Evolutionary conservation across 2,329 filamentous ascomycete species (phyloP).

Genomic region (Beauveria pseudobassiana): DNA sequence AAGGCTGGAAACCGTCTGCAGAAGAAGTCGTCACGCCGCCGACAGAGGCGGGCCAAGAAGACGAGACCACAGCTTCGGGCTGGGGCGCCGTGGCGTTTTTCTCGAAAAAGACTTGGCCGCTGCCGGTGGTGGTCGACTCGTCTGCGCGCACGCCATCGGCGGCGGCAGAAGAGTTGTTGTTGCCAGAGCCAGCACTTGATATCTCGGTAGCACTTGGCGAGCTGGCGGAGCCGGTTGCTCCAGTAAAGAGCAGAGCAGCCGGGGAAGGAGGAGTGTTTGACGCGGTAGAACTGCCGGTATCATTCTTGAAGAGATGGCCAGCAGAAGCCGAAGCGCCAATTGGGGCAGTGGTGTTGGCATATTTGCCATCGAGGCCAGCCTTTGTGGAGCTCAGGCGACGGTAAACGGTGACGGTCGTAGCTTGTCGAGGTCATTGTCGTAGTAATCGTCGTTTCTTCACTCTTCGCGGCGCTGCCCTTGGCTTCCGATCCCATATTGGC

Average conservation of each 20-base stretch:
- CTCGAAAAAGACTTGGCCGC: no score
- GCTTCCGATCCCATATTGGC: neutral
- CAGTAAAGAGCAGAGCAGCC: neutral
- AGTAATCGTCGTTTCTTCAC: neutral
- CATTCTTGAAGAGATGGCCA: neutral
- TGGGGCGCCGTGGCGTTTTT: neutral
- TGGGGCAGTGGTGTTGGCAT: neutral
- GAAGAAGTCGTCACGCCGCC: neutral
- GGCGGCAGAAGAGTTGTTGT: no score
- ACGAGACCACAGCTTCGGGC: no score
- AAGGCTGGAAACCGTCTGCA: neutral
- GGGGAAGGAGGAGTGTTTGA: neutral
- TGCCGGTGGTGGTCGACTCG: no score
- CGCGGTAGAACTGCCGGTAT: neutral
- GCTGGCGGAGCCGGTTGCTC: neutral
- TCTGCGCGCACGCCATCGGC: no score
- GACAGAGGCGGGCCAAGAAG: neutral
- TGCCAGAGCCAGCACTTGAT: no score
- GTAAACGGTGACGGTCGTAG: neutral
- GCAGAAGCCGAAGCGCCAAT: neutral
- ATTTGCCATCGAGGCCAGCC: neutral
- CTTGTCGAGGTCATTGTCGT: constrained; percentile 7
- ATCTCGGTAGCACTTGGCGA: neutral
- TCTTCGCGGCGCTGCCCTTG: neutral
- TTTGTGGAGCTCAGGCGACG: neutral